Evolutionary conservation across 768 basidiomycete species (phyloP), one percentile per base, ranked within the genome.

Genomic region (Lactifluus hygrophoroides): DNA sequence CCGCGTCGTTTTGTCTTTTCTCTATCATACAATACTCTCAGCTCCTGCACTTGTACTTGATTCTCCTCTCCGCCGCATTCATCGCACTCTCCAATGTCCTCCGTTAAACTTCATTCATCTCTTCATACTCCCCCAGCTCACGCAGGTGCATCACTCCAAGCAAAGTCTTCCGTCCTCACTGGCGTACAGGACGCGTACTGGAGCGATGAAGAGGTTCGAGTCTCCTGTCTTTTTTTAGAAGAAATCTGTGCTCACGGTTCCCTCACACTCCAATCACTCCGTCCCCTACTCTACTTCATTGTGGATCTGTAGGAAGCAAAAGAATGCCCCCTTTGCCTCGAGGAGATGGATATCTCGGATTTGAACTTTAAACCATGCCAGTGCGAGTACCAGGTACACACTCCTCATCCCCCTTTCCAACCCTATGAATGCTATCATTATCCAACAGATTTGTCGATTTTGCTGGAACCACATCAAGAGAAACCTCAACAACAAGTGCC

Each of bases 391-490:
- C 96, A 97, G 82, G 96, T 89, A 63, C 54, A 73, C 51, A 54
- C 66, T 52, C 40, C 25, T 11, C 10, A 32, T 23, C 0, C 28
- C 3, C 30, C 23, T 40, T 37, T 51, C 54, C 44, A 56, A 64
- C 43, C 23, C 57, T 49, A 54, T 61, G 9, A 37, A 51, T 35
- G 3, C 35, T 16, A 14, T 46, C 23, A 9, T 46, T 35, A 9
- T 13, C 59, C 52, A n/a, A 28, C 46, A 99, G 96, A 92, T 99
- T 65, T 99, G 96, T 72, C 88, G 93, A 56, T 99, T 99, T 76
- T 99, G 96, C 73, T 98, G 94, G 84, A 91, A 99, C 73, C 94
- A 98, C 74, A 95, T 96, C 79, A 88, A 90, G 75, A 84, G 90
- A 73, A 91, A 96, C 74, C 78, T 95, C 61, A 98, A 98, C 71